A percentile compares a stretch with the other conserved stretches of the same genome.
Evolutionary conservation across 2,329 filamentous ascomycete species (phyloP).

Genomic region (Alternaria gaisen): DNA sequence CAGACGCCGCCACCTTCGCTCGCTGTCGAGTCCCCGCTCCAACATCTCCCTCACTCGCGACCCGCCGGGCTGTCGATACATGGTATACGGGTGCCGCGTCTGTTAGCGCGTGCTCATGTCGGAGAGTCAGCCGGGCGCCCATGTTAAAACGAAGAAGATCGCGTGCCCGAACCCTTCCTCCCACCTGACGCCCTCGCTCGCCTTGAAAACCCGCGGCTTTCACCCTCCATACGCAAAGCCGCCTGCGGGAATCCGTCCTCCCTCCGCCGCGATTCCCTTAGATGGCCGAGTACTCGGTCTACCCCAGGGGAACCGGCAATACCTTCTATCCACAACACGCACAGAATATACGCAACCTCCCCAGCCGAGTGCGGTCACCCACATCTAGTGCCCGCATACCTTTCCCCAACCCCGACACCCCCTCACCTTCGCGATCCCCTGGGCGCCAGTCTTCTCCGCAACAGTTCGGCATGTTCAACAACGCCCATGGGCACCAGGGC

Average conservation of each 20-base stretch:
- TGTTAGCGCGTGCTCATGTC: conserved; percentile 46
- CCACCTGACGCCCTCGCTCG: conserved; percentile 48
- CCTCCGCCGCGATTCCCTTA: conserved; percentile 55
- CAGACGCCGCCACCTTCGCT: conserved; percentile 21
- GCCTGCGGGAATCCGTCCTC: conserved; percentile 39
- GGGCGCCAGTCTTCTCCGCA: conserved; percentile 60
- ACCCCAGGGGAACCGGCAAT: conserved; percentile 68
- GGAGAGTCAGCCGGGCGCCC: conserved; percentile 48
- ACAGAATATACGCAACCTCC: conserved; percentile 57
- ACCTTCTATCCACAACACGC: conserved; percentile 66
- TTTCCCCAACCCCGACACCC: conserved; percentile 59
- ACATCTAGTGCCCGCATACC: conserved; percentile 55
- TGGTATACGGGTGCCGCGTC: conserved; percentile 38
- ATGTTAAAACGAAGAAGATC: conserved; percentile 61
- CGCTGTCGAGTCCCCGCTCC: conserved; percentile 27
- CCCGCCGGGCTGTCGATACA: conserved; percentile 29
- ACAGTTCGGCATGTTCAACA: conserved; percentile 74
- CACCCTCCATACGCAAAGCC: conserved; percentile 38
- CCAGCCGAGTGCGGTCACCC: conserved; percentile 59
- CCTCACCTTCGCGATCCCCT: conserved; percentile 67
- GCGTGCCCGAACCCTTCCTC: conserved; percentile 55
- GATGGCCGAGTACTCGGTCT: conserved; percentile 74
- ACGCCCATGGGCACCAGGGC: conserved; percentile 69
- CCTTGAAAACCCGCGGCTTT: conserved; percentile 34
- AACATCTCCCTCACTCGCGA: conserved; percentile 22